Evolutionary conservation across 225 moss, liverwort and hornwort genomes (phyloP), one percentile per base, ranked within the genome.

Genomic region (Takakia lepidozioides): DNA sequence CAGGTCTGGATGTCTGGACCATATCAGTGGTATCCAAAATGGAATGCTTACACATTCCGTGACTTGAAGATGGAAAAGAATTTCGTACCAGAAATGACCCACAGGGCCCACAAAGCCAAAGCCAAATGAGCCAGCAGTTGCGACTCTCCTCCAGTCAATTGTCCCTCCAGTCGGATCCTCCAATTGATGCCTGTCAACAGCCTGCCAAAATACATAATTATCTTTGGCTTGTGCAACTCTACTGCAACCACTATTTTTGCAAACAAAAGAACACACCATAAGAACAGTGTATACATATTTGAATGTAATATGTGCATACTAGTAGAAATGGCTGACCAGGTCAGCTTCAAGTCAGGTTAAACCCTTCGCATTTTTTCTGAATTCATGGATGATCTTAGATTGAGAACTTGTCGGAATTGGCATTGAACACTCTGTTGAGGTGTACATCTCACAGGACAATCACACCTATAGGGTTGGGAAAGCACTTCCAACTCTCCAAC

Each of bases 71-170:
- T n/a, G n/a, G n/a, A n/a, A n/a, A n/a, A n/a, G n/a, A n/a, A n/a
- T n/a, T 11, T 24, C 65, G 10, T 72, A 95, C 91, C 91, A 91
- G 13, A 68, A 62, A 40, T 98, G 91, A 3, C 91, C 90, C 51
- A 91, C 70, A 18, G 91, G 95, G 1, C 91, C 95, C 3, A 91
- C 87, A 24, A 87, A 98, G 3, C 84, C 77, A 1, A 83, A 60
- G 10, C 95, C 91, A 35, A 98, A 98, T 1, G 84, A 66, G 48
- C 90, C 87, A 19, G 87, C 85, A 19, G 71, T 72, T 28, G 55
- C 59, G 11, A 76, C 69, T 28, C 87, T 75, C 52, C 52, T 63
- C 72, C 80, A 82, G 29, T 91, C 67, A 25, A 62, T 65, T 11
- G 7, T 32, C 32, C 15, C 10, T 37, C 42, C 40, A 38, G 48